phyloP scores from a whole-genome alignment of 306 rosid genomes.

The Ceratonia siliqua region DNA sequence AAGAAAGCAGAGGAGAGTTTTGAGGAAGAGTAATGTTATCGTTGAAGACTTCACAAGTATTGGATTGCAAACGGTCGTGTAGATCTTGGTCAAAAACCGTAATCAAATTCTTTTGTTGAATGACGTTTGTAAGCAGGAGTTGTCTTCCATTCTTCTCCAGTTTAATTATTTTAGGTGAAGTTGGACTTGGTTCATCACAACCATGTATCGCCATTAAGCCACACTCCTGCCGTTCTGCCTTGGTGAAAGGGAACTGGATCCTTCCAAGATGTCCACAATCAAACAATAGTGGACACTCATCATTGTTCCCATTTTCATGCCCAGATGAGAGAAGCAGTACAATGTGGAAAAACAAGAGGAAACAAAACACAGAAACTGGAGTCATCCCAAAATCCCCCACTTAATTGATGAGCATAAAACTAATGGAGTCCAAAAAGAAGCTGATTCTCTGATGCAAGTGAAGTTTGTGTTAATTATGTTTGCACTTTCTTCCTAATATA shows the following conservation, averaged over 20 bases:
- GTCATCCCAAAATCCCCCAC: not conserved
- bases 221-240: not conserved
- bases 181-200: not conserved
- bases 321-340: not conserved
- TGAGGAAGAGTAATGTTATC: not conserved
- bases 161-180: not conserved
- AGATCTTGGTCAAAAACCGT: slow-evolving; percentile 9
- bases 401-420: not conserved
- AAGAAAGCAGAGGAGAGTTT: slow-evolving; percentile 10
- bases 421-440: not conserved
- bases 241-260: slow-evolving; percentile 28
- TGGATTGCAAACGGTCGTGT: not conserved
- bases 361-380: not conserved
- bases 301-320: not conserved
- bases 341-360: not conserved
- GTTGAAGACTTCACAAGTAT: slow-evolving; percentile 12
- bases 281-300: slow-evolving; percentile 9
- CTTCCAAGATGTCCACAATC: slow-evolving; percentile 21
- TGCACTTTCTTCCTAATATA: not conserved
- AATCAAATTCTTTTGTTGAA: not conserved
- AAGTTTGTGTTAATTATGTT: not conserved
- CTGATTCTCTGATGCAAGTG: not conserved
- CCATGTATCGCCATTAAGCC: not conserved
- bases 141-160: slow-evolving; percentile 11
- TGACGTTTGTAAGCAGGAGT: not conserved